Evolutionary conservation across 169 alveolate genomes (phyloP), one percentile per base, ranked within the genome.

Genomic region (Theileria orientalis): DNA sequence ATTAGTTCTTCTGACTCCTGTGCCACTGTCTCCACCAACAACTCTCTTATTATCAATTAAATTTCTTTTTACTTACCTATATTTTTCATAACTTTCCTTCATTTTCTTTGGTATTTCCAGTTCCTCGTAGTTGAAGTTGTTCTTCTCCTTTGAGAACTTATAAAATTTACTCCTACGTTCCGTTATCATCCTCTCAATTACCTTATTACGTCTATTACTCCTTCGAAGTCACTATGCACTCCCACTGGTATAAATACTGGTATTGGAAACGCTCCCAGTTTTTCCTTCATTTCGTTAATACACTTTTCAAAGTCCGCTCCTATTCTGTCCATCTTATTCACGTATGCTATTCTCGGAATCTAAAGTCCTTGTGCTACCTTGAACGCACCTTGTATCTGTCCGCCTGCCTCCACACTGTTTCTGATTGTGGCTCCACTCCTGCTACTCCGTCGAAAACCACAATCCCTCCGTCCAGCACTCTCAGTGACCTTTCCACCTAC

Each of bases 401-500:
- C 5, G 97, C 97, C 73, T 96, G 96, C 33, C 92, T 60, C 98
- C 98, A 96, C 0, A 94, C 98, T 14, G 98, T 94, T 70, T 95
- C 97, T 6, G 96, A 88, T 86, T 96, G 96, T 9, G 99, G 95
- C 93, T 96, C 94, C 25, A 97, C 98, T 0, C 99, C 99, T 3
- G 96, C 95, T 61, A 94, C 97, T 2, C 97, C 96, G 83, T 97
- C 99, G 71, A 97, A 95, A n/a, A 97, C 95, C 0, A 96, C 98
- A 11, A 95, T 94, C 0, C 98, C 98, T 0, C 99, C 99, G 79
- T 97, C 99, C 59, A 96, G 91, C n/a, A 96, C 99, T 37, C 98
- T 89, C 56, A 96, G 86, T 5, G 98, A 92, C 46, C 98, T 85
- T 70, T 95, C 98, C 23, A 94, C 96, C 90, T 85, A 54, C 3